Evolutionary conservation across 805 yeast species (phyloP).

Genomic region (Starmerella vaccinii): DNA sequence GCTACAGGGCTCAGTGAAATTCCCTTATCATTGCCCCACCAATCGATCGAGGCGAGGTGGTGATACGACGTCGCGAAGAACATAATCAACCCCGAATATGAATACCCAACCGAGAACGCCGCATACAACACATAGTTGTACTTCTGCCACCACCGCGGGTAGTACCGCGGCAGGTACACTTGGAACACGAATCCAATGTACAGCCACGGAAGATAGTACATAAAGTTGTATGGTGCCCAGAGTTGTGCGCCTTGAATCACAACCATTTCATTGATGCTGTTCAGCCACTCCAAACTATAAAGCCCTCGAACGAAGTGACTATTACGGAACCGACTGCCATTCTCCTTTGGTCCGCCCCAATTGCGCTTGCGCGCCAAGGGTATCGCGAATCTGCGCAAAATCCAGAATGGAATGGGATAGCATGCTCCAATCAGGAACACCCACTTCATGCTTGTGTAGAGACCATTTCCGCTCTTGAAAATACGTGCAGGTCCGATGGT

Average conservation of each 20-base stretch:
- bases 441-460: constrained; percentile 53
- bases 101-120: constrained; percentile 42
- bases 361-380: too few species aligned
- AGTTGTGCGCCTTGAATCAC: constrained; percentile 3
- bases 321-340: too few species aligned
- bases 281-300: too few species aligned
- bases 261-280: too few species aligned
- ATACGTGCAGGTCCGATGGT: too few species aligned
- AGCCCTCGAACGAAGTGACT: too few species aligned
- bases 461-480: constrained; percentile 28
- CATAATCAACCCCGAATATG: constrained; percentile 38
- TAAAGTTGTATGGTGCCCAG: constrained; percentile 40
- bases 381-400: constrained; percentile 2
- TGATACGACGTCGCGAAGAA: constrained; percentile 32
- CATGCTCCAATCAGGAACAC: constrained; percentile 49
- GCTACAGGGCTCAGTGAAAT: neutral
- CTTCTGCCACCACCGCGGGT: constrained; percentile 43
- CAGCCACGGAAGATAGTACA: constrained; percentile 36
- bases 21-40: too few species aligned
- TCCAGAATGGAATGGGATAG: constrained; percentile 22
- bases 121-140: constrained; percentile 43
- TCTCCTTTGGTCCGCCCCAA: too few species aligned
- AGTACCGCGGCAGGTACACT: constrained; percentile 36
- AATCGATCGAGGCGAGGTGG: too few species aligned
- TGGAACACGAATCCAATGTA: constrained; percentile 36